Evolutionary conservation across 495 filamentous ascomycete genomes (phyloP).

Genomic region (Aspergillus nanangensis): DNA sequence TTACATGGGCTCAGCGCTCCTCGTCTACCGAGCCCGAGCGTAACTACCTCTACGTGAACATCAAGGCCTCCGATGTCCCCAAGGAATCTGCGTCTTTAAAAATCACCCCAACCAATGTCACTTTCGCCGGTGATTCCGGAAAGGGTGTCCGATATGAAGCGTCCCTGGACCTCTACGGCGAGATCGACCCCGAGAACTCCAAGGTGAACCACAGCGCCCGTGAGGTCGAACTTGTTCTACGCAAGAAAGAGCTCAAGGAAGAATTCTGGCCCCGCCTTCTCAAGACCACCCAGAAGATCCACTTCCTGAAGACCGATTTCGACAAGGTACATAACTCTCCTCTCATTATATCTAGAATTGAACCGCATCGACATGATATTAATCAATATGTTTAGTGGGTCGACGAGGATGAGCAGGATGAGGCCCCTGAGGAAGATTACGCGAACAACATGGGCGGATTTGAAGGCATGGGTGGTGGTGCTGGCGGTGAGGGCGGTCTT

Average conservation of each 20-base stretch:
- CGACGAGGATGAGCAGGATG: conserved; percentile 98
- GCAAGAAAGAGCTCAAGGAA: conserved; percentile 90
- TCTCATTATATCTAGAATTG: background rate
- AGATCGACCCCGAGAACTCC: conserved; percentile 80
- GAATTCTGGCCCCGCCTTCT: conserved; percentile 93
- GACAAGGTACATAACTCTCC: conserved; percentile 65
- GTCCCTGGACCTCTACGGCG: conserved; percentile 82
- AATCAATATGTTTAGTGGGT: too few relatives aligned
- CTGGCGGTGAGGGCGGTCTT: conserved; percentile 58
- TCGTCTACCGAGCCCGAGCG: conserved; percentile 70
- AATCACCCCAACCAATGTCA: conserved; percentile 69
- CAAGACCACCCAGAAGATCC: conserved; percentile 81
- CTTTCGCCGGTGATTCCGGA: conserved; percentile 75
- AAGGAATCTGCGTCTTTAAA: conserved; percentile 67
- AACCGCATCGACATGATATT: too few relatives aligned
- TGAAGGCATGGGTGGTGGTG: conserved; percentile 48
- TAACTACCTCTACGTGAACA: conserved; percentile 90
- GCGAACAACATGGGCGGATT: conserved; percentile 65
- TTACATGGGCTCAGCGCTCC: conserved; percentile 97
- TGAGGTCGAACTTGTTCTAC: conserved; percentile 82
- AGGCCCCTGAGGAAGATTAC: conserved; percentile 74
- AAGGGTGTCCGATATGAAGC: conserved; percentile 82
- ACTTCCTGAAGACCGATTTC: conserved; percentile 99
- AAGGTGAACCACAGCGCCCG: conserved; percentile 79
- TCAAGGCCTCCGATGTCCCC: conserved; percentile 77